phyloP scores from a whole-genome alignment of 2,329 filamentous ascomycete species.

The Fusarium miscanthi region DNA sequence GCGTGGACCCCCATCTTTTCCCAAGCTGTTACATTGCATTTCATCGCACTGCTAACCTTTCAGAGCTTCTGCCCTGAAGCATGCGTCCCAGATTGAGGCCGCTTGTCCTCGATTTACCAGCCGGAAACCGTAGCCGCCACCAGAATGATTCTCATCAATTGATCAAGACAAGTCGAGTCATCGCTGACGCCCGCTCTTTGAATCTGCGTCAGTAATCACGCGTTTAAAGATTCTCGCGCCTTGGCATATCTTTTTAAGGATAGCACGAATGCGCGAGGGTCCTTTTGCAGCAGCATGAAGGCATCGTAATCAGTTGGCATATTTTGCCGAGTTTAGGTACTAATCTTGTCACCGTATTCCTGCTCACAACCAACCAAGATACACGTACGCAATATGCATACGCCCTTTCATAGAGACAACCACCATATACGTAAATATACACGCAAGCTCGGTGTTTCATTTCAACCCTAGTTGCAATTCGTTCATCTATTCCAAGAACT shows the following conservation, averaged over 20 bases:
- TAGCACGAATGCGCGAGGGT: neutral
- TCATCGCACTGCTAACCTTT: slow-evolving; percentile 31
- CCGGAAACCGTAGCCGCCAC: slow-evolving; percentile 12
- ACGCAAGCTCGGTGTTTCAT: slow-evolving; percentile 38
- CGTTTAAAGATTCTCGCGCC: neutral
- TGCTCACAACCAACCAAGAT: neutral
- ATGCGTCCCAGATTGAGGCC: slow-evolving; percentile 23
- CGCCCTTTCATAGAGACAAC: slow-evolving; percentile 17
- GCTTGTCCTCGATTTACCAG: slow-evolving; percentile 28
- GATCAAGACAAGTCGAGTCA: slow-evolving; percentile 26
- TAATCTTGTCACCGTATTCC: neutral
- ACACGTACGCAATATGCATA: slow-evolving; percentile 20
- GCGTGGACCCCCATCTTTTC: slow-evolving; percentile 14
- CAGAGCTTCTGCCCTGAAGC: slow-evolving; percentile 21
- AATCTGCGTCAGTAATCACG: slow-evolving; percentile 22
- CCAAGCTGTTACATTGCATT: slow-evolving; percentile 22
- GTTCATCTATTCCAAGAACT: slow-evolving; percentile 4
- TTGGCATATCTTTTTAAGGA: slow-evolving; percentile 27
- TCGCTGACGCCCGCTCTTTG: slow-evolving; percentile 24
- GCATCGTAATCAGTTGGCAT: slow-evolving; percentile 11
- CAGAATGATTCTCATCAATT: slow-evolving; percentile 2
- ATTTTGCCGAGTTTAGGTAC: slow-evolving; percentile 12
- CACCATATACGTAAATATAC: slow-evolving; percentile 33
- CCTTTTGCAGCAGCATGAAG: slow-evolving; percentile 15
- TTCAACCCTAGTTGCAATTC: slow-evolving; percentile 29